A percentile compares a stretch with the other conserved stretches of the same genome.
These are phyloP conservation scores for Astrocystis sublimbata DNA, from an alignment of 495 filamentous ascomycete species.

Conservation along the genomic window DNA sequence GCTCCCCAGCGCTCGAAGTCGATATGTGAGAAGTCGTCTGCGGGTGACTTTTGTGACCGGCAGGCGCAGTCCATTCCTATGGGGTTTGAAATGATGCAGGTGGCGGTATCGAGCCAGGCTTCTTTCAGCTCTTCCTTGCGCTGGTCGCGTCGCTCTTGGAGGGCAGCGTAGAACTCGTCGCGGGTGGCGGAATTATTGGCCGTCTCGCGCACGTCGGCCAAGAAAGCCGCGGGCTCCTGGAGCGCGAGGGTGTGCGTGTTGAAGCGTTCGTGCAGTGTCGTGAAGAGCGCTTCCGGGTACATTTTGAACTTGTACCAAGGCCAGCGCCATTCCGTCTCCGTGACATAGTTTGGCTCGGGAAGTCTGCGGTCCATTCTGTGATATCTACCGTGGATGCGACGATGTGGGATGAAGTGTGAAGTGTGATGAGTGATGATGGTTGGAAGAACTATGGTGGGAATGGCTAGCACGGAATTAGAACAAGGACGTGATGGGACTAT, in stretches of 20 bases:
- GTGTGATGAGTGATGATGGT: too few relatives aligned
- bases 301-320: constrained; percentile 46
- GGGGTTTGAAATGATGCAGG: too few relatives aligned
- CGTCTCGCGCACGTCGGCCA: constrained; percentile 45
- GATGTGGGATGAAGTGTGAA: too few relatives aligned
- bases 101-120: too few relatives aligned
- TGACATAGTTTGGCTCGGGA: background rate
- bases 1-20: too few relatives aligned
- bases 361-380: background rate
- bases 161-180: constrained; percentile 41
- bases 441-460: too few relatives aligned
- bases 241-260: constrained; percentile 41
- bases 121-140: constrained; percentile 17
- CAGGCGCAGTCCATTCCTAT: too few relatives aligned
- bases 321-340: constrained; percentile 31
- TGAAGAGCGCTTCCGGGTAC: constrained; percentile 42
- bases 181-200: constrained; percentile 32
- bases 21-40: too few relatives aligned
- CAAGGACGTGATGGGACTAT: too few relatives aligned
- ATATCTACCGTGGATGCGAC: too few relatives aligned
- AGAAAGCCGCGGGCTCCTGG: constrained; percentile 44
- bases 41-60: too few relatives aligned
- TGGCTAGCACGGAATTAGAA: too few relatives aligned
- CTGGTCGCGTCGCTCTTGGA: constrained; percentile 38
- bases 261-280: constrained; percentile 42